Base-by-base conservation (phyloP, 2,329 filamentous ascomycete genomes). In the Penicillium freii region DNA sequence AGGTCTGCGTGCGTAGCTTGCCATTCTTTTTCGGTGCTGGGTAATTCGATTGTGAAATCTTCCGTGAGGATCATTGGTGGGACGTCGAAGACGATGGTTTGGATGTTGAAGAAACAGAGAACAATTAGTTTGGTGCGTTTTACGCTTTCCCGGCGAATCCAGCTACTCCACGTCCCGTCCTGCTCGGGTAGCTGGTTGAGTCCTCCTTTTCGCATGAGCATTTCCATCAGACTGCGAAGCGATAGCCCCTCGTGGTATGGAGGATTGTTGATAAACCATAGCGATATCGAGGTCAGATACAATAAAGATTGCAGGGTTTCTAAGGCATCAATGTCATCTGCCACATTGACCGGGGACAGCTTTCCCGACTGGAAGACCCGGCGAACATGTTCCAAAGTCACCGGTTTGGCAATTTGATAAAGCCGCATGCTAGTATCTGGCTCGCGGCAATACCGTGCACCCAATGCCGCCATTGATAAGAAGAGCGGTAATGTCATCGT, bases 91-190 rank as follows among this genome's bases (percentile, higher is more conserved):
- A 73, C 69, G n/a, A 73, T 72, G 4, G 70, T 73, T 31, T 70
- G 70, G 15, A 73, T 71, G n/a, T 70, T 71, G 29, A 72, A 67
- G 54, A 68, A 78, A 62, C 60, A 75, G 40, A 70, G 69, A 0
- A 70, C 66, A n/a, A 73, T 71, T 6, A 73, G 51, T 25, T 67
- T 72, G 10, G 69, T 71, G 9, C 71, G 63, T 47, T 73, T 73
- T 4, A 69, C 64, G 25, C 60, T 60, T 54, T 73, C 71, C 8
- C 59, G 63, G 7, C 63, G 67, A 15, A 72, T 66, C 71, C 71
- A 73, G 51, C 69, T 69, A n/a, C 62, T 54, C 71, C 71, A 73
- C 6, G 69, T 63, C 4, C 70, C 71, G 42, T 73, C 70, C 4
- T 66, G 55, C 4, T 58, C 58, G 0, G 71, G 71, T 0, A 73